Conservation (phyloP, 768 basidiomycete genomes). For the Auricularia sp. region DNA sequence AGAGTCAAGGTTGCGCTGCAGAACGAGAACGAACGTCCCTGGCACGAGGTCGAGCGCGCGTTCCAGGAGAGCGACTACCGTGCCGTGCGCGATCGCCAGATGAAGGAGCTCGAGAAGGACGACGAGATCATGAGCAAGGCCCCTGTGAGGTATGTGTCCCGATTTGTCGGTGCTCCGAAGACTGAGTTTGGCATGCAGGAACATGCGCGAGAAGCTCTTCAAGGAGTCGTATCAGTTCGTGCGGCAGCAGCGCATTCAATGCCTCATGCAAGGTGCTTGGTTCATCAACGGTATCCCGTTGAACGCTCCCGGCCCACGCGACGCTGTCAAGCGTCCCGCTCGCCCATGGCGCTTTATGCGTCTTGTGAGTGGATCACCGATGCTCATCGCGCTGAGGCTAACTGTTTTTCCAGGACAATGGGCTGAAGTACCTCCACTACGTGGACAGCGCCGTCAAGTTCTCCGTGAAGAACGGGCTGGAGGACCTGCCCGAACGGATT, state of each 20-base stretch:
- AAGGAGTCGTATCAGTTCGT: slow-evolving; percentile 89
- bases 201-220: slow-evolving; percentile 74
- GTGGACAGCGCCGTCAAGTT: slow-evolving; percentile 75
- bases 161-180: background rate
- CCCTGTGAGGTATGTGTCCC: slow-evolving; percentile 59
- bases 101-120: slow-evolving; percentile 81
- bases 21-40: slow-evolving; percentile 60
- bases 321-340: slow-evolving; percentile 43
- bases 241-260: slow-evolving; percentile 77
- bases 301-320: slow-evolving; percentile 33
- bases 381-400: background rate
- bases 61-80: slow-evolving; percentile 78
- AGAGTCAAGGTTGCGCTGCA: slow-evolving; percentile 72
- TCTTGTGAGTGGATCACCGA: slow-evolving; percentile 37
- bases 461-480: slow-evolving; percentile 66
- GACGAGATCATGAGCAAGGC: slow-evolving; percentile 81
- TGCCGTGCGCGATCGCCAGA: slow-evolving; percentile 75
- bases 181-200: slow-evolving; percentile 32
- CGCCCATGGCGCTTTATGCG: slow-evolving; percentile 82
- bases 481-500: slow-evolving; percentile 80
- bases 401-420: slow-evolving; percentile 45
- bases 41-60: slow-evolving; percentile 77
- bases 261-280: slow-evolving; percentile 84
- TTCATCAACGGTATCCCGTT: slow-evolving; percentile 70
- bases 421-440: slow-evolving; percentile 73